phyloP scores from a whole-genome alignment of 345 rosid genomes.

The Triadica sebifera region DNA sequence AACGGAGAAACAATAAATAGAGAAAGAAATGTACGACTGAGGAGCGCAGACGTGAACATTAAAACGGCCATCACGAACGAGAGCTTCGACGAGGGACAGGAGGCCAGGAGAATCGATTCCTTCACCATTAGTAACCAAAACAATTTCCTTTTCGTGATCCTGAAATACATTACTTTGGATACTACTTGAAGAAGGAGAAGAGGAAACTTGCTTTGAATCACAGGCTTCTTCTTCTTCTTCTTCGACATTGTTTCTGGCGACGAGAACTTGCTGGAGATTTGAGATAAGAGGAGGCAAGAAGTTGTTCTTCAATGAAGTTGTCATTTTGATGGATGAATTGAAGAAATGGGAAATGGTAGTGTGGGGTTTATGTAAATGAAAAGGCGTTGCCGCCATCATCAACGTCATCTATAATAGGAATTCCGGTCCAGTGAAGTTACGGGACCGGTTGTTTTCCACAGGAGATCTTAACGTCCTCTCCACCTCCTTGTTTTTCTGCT shows the following conservation, averaged over 20 bases:
- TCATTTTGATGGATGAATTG: slow-evolving; percentile 1
- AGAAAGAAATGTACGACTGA: slow-evolving; percentile 29
- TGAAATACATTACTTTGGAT: not conserved
- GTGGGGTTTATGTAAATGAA: not conserved
- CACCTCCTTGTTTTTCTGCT: not conserved
- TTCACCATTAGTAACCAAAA: slow-evolving; percentile 37
- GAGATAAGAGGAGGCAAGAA: slow-evolving; percentile 40
- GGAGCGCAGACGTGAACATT: slow-evolving; percentile 41
- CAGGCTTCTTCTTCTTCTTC: not conserved
- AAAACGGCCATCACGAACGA: slow-evolving; percentile 22
- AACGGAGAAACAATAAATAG: not conserved
- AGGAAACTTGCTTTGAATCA: not conserved
- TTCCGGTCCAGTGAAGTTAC: slow-evolving; percentile 6
- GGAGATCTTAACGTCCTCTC: not conserved
- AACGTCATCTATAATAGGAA: not conserved
- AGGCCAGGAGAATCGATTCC: slow-evolving; percentile 44
- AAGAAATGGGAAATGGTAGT: not conserved
- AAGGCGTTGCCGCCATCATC: not conserved
- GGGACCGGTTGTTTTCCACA: slow-evolving; percentile 2
- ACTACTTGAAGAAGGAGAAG: not conserved
- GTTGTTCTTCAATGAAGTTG: slow-evolving; percentile 31
- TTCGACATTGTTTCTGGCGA: slow-evolving; percentile 17
- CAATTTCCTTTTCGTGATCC: slow-evolving; percentile 20
- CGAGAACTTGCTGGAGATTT: slow-evolving; percentile 34
- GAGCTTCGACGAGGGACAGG: slow-evolving; percentile 32